Conservation (phyloP, 2,329 filamentous ascomycete species). For the Ophiobolus disseminans region DNA sequence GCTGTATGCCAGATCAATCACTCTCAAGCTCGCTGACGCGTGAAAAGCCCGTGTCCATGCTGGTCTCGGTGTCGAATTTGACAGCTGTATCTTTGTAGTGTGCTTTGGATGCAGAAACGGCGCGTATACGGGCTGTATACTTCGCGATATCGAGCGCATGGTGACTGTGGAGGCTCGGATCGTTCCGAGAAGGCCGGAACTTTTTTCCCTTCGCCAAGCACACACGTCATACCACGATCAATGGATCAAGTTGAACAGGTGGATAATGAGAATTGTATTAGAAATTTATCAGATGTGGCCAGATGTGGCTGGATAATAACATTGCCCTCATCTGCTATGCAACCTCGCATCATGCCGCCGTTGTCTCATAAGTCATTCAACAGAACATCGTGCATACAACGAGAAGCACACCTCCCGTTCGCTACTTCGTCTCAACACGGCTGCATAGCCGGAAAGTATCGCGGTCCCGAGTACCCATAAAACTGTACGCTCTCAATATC, state of each 20-base stretch:
- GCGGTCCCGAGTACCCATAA: slow-evolving; percentile 82
- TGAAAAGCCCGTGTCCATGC: slow-evolving; percentile 40
- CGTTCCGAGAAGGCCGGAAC: not conserved
- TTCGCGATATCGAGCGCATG: slow-evolving; percentile 11
- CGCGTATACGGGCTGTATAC: slow-evolving; percentile 18
- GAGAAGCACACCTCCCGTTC: not conserved
- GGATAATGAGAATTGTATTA: too few relatives aligned
- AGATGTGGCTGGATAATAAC: too few relatives aligned
- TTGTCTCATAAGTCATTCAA: not conserved
- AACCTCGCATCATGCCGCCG: not conserved
- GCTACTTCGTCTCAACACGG: slow-evolving; percentile 19
- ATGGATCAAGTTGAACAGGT: too few relatives aligned
- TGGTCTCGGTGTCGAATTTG: slow-evolving; percentile 4
- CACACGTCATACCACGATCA: too few relatives aligned
- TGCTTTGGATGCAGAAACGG: slow-evolving; percentile 21
- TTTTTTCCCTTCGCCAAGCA: not conserved
- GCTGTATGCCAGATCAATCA: slow-evolving; percentile 43
- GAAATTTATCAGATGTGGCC: too few relatives aligned
- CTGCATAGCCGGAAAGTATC: slow-evolving; percentile 78
- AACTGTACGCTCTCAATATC: slow-evolving; percentile 87
- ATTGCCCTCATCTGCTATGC: too few relatives aligned
- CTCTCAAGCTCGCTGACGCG: slow-evolving; percentile 27
- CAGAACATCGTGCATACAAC: not conserved
- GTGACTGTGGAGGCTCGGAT: not conserved
- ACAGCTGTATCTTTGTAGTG: slow-evolving; percentile 8